Evolutionary conservation across 2,329 filamentous ascomycete genomes (phyloP), one percentile per base, ranked within the genome.

Genomic region (Xylaria sp.): DNA sequence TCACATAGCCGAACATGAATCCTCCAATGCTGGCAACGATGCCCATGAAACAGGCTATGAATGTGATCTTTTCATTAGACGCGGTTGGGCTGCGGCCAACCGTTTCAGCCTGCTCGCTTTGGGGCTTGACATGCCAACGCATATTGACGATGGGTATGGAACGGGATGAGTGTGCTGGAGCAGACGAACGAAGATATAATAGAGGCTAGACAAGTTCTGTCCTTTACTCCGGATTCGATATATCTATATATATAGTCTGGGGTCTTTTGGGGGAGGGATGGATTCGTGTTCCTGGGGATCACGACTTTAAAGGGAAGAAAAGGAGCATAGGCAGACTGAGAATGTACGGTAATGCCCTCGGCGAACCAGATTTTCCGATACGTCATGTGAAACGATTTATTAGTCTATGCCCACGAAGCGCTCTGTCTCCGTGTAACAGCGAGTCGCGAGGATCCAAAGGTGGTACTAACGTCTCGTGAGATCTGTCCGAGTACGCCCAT

Each of bases 41-140:
- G 18, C 41, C 41, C 41, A 46, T 46, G 41, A 46, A 46, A 46
- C 41, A 46, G 15, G 41, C 41, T 46, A 46, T 18, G 7, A 46
- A 46, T 46, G 41, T 46, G 41, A 46, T n/a, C 41, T 46, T 46
- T n/a, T 46, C 41, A 46, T 46, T 46, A 6, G 41, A 46, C 41
- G 41, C 15, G 7, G 41, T 18, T n/a, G 41, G 18, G 41, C 41
- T 46, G 15, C 18, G 41, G 41, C 41, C 41, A 7, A 46, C 41
- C 41, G 41, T 46, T n/a, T 46, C 41, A 15, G 41, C 41, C 41
- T 46, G 41, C 41, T 46, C 41, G 15, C 41, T 46, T 46, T n/a
- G 41, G 18, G 41, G 41, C 15, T n/a, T n/a, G 15, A 18, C 7
- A 15, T 13, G 7, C 15, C 15, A 46, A 46, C 41, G 41, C 41